Evolutionary conservation across 2,329 filamentous ascomycete genomes (phyloP).

Genomic region (Pseudopithomyces maydicus): DNA sequence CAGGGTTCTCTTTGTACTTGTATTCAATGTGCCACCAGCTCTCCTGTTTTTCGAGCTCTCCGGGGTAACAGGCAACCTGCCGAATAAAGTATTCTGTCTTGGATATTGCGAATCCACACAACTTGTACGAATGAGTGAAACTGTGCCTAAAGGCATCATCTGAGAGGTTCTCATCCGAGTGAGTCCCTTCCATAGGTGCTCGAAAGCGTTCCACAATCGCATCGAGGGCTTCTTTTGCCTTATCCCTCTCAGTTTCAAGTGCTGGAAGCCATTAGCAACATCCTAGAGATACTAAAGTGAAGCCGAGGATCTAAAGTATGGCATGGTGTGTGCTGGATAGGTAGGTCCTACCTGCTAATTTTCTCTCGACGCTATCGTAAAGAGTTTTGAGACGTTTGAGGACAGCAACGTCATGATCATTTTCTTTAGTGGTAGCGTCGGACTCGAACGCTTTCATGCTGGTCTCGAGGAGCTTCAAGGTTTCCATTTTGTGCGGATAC

Average conservation of each 20-base stretch:
- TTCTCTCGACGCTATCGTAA: constrained; percentile 37
- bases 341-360: constrained; percentile 33
- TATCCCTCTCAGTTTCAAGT: constrained; percentile 50
- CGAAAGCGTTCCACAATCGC: constrained; percentile 54
- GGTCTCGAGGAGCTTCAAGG: constrained; percentile 46
- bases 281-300: background rate
- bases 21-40: constrained; percentile 47
- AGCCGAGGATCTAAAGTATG: background rate
- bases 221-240: constrained; percentile 49
- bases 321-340: background rate
- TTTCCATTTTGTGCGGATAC: constrained; percentile 37
- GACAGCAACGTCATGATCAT: constrained; percentile 24
- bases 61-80: constrained; percentile 38
- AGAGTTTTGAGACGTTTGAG: constrained; percentile 35
- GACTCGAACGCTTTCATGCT: constrained; percentile 42
- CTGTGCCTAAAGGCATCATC: constrained; percentile 19
- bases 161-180: constrained; percentile 33
- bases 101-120: constrained; percentile 64
- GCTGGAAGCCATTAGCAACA: constrained; percentile 32
- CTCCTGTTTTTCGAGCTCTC: constrained; percentile 15
- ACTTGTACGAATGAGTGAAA: constrained; percentile 54
- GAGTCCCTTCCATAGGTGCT: constrained; percentile 45
- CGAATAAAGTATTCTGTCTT: constrained; percentile 63
- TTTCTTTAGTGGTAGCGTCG: constrained; percentile 11
- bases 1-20: constrained; percentile 14